Evolutionary conservation across 441 rosid species (phyloP), one percentile per base, ranked within the genome.

Genomic region (Croton laevigatus): DNA sequence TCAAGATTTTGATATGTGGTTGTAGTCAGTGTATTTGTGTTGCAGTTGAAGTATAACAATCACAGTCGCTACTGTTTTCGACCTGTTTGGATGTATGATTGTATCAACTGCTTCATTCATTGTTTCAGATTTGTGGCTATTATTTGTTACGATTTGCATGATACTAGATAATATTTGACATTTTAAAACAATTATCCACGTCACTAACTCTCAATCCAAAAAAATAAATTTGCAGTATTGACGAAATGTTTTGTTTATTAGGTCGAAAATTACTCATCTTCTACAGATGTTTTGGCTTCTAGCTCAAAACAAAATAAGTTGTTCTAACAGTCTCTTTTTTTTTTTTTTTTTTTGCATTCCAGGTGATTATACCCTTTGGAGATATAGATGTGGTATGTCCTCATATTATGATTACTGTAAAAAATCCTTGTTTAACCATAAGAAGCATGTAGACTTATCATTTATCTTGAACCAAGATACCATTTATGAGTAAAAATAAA

Each of bases 301-400:
- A 16, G 46, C 40, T 37, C 16, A 19, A 53, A 8, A 27, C 32
- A 27, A 27, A 27, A 27, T 27, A 27, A 27, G 32, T 1, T 27
- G 32, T 27, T 27, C 19, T 20, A 3, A 14, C 16, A 5, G 20
- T 34, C 65, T 19, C 5, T 65, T 59, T 68, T 52, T 68, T 45
- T 45, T 6, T 20, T 5, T 13, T 65, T 66, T 34, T 8, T 17
- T 65, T 37, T 42, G 11, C 46, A 59, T 61, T 72, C 80, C 44
- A 95, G 99, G 97, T 95, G 72, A 66, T 87, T 71, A 82, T 95
- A 79, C 99, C 99, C 61, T 81, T 95, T 20, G 96, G 89, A 85
- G 99, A 95, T 82, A 87, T 95, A 72, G 96, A 95, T 76, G 98
- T 89, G 98, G 98, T 93, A 76, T n/a, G 69, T 36, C 27, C 71